phyloP scores from a whole-genome alignment of 768 basidiomycete species.

The Hemileccinum impolitum region DNA sequence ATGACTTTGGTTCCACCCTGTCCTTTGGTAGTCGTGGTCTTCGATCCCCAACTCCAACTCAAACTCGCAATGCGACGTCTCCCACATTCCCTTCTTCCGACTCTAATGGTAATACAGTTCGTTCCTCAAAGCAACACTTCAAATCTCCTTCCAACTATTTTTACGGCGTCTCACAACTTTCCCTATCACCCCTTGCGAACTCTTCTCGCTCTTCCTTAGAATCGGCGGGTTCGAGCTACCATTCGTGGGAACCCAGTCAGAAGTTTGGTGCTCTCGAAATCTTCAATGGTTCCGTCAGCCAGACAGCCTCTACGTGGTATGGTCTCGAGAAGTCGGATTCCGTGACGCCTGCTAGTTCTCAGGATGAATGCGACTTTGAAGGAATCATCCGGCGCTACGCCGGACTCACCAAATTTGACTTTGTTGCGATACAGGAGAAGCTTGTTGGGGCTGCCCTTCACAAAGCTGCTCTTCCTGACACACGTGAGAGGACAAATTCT shows the following conservation, averaged over 20 bases:
- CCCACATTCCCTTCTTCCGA: conserved; percentile 35
- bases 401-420: conserved; percentile 69
- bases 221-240: conserved; percentile 82
- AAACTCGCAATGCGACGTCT: conserved; percentile 53
- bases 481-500: conserved; percentile 64
- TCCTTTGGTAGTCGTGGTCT: conserved; percentile 38
- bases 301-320: conserved; percentile 59
- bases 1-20: conserved; percentile 47
- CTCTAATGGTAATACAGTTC: conserved; percentile 40
- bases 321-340: conserved; percentile 55
- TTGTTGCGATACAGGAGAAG: conserved; percentile 71
- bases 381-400: conserved; percentile 62
- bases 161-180: conserved; percentile 50
- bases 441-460: conserved; percentile 61
- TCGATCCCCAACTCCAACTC: conserved; percentile 69
- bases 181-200: conserved; percentile 69
- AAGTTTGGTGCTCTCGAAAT: conserved; percentile 49
- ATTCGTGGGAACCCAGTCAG: conserved; percentile 67
- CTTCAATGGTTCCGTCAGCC: conserved; percentile 47
- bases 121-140: conserved; percentile 53
- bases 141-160: conserved; percentile 50
- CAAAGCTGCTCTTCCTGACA: conserved; percentile 54
- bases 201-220: conserved; percentile 79
- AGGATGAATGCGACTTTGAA: conserved; percentile 58
- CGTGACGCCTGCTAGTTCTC: conserved; percentile 46